Conservation (phyloP, 176 grass and related monocot species). For the Areca catechu region DNA sequence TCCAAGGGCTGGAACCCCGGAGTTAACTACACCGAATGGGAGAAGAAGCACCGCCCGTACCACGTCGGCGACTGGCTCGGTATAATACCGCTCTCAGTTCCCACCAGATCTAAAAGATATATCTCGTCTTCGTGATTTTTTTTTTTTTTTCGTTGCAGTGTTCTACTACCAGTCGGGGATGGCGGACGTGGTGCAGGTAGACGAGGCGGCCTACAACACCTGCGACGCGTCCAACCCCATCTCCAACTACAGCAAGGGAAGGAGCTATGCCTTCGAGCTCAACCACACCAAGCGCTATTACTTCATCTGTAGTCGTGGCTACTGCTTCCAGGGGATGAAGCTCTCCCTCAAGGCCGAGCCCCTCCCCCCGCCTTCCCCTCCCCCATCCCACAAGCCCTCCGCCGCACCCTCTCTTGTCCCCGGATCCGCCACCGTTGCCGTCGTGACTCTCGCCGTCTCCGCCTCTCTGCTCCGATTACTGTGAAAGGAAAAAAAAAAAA, state of each 20-base stretch:
- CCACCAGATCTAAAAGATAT: constrained; percentile 25
- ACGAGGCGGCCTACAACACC: constrained; percentile 79
- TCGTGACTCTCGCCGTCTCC: constrained; percentile 7
- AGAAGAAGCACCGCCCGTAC: constrained; percentile 62
- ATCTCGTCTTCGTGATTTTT: not conserved
- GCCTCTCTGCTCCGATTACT: not conserved
- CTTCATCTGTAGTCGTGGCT: constrained; percentile 96
- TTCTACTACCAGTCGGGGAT: constrained; percentile 94
- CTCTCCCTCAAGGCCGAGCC: constrained; percentile 54
- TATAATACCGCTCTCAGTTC: constrained; percentile 7
- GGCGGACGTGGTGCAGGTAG: constrained; percentile 88
- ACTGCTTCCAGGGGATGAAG: constrained; percentile 89
- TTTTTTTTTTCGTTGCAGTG: constrained; percentile 24
- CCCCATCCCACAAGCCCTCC: constrained; percentile 7
- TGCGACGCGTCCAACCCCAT: constrained; percentile 65
- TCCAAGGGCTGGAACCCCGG: constrained; percentile 81
- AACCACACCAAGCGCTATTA: constrained; percentile 94
- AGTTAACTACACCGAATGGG: constrained; percentile 81
- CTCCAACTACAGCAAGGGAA: constrained; percentile 98
- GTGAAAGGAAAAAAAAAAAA: too few species aligned
- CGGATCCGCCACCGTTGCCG: constrained; percentile 6
- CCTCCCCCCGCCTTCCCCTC: constrained; percentile 50
- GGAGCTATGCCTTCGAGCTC: constrained; percentile 82
- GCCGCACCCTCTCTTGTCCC: constrained; percentile 6
- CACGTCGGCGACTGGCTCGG: constrained; percentile 96